Percentiles rank a stretch among this genome's conserved stretches.
These are phyloP conservation scores for Acorus gramineus DNA, from an alignment of 106 monocot species.

Conservation along the genomic window DNA sequence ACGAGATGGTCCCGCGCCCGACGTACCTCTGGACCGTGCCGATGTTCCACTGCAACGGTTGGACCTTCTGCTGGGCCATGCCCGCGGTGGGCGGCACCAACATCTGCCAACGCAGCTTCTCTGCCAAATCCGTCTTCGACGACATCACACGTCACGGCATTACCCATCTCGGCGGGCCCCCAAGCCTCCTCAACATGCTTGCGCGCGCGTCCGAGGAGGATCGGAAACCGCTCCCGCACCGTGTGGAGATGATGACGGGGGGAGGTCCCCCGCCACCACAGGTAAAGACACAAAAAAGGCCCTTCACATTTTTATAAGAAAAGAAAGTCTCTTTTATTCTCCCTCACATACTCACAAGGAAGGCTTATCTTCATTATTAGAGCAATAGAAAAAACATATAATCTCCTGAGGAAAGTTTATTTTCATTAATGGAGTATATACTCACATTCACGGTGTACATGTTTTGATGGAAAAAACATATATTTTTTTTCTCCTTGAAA, in stretches of 20 bases:
- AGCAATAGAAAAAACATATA: too few relatives aligned
- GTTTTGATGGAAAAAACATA: too few relatives aligned
- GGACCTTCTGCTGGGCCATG: slow-evolving; percentile 22
- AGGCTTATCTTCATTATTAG: too few relatives aligned
- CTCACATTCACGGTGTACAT: too few relatives aligned
- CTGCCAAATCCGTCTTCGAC: slow-evolving; percentile 12
- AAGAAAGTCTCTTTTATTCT: too few relatives aligned
- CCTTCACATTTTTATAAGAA: too few relatives aligned
- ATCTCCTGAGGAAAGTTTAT: too few relatives aligned
- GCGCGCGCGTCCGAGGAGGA: slow-evolving; percentile 11
- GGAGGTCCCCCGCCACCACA: slow-evolving; percentile 25
- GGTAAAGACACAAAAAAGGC: too few relatives aligned
- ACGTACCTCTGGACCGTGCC: slow-evolving; percentile 29
- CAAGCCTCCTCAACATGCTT: slow-evolving; percentile 24
- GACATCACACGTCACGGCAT: slow-evolving; percentile 14
- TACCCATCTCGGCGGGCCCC: slow-evolving; percentile 28
- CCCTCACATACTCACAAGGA: too few relatives aligned
- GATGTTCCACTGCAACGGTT: slow-evolving; percentile 39
- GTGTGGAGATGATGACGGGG: slow-evolving; percentile 18
- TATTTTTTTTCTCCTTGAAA: too few relatives aligned
- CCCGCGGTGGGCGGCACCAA: slow-evolving; percentile 25
- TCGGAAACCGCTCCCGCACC: slow-evolving; percentile 5
- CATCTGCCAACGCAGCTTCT: slow-evolving; percentile 24
- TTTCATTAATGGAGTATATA: too few relatives aligned
- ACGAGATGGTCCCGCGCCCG: slow-evolving; percentile 11